These are phyloP conservation scores for Trichoderma arundinaceum DNA, from an alignment of 2,329 filamentous ascomycete genomes.

Conservation along the genomic window DNA sequence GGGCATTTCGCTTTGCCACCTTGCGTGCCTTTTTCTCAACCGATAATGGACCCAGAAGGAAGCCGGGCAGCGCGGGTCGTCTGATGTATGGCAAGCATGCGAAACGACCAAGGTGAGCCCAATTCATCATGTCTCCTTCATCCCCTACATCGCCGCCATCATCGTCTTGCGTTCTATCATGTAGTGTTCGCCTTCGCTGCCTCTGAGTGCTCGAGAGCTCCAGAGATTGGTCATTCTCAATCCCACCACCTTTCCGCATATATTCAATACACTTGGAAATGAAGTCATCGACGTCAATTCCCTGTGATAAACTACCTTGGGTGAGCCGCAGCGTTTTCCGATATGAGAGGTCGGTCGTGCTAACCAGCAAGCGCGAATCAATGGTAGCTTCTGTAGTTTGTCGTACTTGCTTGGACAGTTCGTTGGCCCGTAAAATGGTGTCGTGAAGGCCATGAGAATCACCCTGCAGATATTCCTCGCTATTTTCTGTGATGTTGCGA, in stretches of 20 bases:
- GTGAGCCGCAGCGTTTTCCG: constrained; percentile 78
- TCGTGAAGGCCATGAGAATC: constrained; percentile 69
- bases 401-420: constrained; percentile 70
- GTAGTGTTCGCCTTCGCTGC: constrained; percentile 46
- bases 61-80: constrained; percentile 78
- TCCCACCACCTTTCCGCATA: constrained; percentile 73
- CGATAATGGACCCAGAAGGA: constrained; percentile 86
- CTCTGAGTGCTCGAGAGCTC: constrained; percentile 59
- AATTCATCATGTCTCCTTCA: constrained; percentile 80
- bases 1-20: constrained; percentile 71
- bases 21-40: constrained; percentile 83
- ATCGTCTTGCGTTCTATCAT: constrained; percentile 51
- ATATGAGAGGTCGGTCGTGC: constrained; percentile 77
- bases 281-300: constrained; percentile 89
- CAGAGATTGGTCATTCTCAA: constrained; percentile 56
- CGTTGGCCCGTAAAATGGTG: constrained; percentile 69
- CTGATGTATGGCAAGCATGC: constrained; percentile 75
- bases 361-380: constrained; percentile 85
- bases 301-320: constrained; percentile 72
- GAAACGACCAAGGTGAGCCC: constrained; percentile 79
- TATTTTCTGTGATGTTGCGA: constrained; percentile 66
- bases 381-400: constrained; percentile 91
- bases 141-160: constrained; percentile 68
- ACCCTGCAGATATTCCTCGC: constrained; percentile 72
- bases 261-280: constrained; percentile 87